Conservation (phyloP, 2,329 filamentous ascomycete species). For the Cladophialophora carrionii region DNA sequence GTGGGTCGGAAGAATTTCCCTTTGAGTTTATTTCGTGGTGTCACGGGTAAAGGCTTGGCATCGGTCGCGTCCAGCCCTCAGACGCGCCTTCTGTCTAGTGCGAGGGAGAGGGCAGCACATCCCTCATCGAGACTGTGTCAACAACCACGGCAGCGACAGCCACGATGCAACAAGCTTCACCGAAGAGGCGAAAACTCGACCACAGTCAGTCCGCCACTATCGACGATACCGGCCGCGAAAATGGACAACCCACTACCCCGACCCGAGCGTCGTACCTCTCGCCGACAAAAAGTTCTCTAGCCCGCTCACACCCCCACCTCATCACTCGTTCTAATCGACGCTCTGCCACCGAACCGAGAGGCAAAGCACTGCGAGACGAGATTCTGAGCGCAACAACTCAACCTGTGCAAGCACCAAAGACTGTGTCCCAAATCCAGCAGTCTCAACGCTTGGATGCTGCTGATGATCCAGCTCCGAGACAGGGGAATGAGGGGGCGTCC, state of each 20-base stretch:
- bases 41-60: neutral
- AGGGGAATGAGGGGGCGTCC: constrained; percentile 2
- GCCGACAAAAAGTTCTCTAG: constrained; percentile 39
- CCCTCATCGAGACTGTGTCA: constrained; percentile 1
- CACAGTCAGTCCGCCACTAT: neutral
- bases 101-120: neutral
- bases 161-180: constrained; percentile 28
- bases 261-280: constrained; percentile 38
- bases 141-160: constrained; percentile 9
- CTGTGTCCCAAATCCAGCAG: neutral
- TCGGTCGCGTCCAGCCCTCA: constrained; percentile 7
- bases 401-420: neutral
- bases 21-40: neutral
- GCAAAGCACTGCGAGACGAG: constrained; percentile 29
- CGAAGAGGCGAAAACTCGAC: constrained; percentile 31
- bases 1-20: constrained; percentile 3
- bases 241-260: constrained; percentile 30
- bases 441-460: neutral
- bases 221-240: neutral
- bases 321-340: constrained; percentile 24
- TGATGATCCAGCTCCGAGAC: neutral
- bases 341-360: constrained; percentile 21
- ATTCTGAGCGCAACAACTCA: constrained; percentile 17
- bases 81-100: constrained; percentile 8
- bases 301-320: constrained; percentile 38